These are phyloP conservation scores for Sarcodon aspratus DNA, from an alignment of 768 basidiomycete genomes.

Conservation along the genomic window DNA sequence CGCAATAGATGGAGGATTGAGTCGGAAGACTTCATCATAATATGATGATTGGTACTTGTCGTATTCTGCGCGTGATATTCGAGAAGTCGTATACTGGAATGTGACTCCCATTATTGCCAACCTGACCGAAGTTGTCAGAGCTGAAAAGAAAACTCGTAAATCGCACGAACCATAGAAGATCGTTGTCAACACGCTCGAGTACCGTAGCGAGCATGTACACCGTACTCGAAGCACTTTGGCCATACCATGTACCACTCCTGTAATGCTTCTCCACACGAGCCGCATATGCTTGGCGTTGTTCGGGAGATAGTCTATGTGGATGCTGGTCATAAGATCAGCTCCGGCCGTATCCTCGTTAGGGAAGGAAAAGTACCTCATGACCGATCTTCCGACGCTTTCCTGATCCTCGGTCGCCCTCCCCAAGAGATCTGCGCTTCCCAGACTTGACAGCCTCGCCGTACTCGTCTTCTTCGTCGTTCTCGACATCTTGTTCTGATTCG, in stretches of 20 bases:
- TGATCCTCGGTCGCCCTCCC: conserved; percentile 23
- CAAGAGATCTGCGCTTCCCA: conserved; percentile 39
- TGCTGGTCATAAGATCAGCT: conserved; percentile 18
- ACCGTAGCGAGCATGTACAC: conserved; percentile 84
- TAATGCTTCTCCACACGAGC: conserved; percentile 74
- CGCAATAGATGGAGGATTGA: conserved; percentile 55
- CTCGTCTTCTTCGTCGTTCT: conserved; percentile 33
- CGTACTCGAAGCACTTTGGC: conserved; percentile 82
- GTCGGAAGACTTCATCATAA: conserved; percentile 84
- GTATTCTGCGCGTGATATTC: conserved; percentile 80
- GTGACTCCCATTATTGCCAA: conserved; percentile 90
- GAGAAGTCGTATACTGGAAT: conserved; percentile 80
- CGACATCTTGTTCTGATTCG: conserved; percentile 31
- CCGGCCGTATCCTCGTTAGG: background rate
- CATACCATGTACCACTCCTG: conserved; percentile 71
- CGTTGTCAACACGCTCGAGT: conserved; percentile 89
- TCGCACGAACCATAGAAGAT: conserved; percentile 70
- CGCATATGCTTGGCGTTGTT: conserved; percentile 56
- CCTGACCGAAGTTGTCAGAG: conserved; percentile 30
- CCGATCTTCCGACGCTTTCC: conserved; percentile 34
- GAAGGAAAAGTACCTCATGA: background rate
- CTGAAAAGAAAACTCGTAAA: background rate
- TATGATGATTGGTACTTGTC: conserved; percentile 73
- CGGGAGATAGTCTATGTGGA: conserved; percentile 51
- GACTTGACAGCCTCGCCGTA: conserved; percentile 24